Conservation (phyloP, 148 eudicot species). For the Fallopia convolvulus region DNA sequence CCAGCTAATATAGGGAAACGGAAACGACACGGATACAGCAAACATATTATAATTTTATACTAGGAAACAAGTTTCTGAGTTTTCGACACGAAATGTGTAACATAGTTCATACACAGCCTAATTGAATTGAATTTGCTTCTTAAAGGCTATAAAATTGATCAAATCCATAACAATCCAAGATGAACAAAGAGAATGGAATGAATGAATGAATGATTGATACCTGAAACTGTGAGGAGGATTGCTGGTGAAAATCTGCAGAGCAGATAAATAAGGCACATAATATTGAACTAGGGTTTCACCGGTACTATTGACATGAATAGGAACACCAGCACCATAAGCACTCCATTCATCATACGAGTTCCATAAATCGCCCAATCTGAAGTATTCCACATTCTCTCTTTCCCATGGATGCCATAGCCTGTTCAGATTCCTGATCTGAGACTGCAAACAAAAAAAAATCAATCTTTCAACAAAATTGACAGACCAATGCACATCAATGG, state of each 20-base stretch:
- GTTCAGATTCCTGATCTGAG: slow-evolving; percentile 69
- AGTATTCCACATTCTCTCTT: slow-evolving; percentile 71
- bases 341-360: slow-evolving; percentile 90
- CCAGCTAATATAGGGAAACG: too few relatives aligned
- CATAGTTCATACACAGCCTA: not conserved
- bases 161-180: not conserved
- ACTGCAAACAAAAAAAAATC: slow-evolving; percentile 22
- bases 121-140: not conserved
- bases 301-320: slow-evolving; percentile 27
- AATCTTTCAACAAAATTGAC: not conserved
- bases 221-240: slow-evolving; percentile 55
- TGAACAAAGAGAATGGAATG: not conserved
- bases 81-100: too few relatives aligned
- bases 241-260: slow-evolving; percentile 79
- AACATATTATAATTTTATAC: too few relatives aligned
- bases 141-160: not conserved
- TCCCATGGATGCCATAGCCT: slow-evolving; percentile 95
- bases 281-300: slow-evolving; percentile 73
- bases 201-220: slow-evolving; percentile 22
- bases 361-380: slow-evolving; percentile 78
- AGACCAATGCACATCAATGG: not conserved
- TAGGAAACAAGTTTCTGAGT: too few relatives aligned
- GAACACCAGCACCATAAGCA: slow-evolving; percentile 95
- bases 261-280: slow-evolving; percentile 92
- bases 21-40: too few relatives aligned